Base-by-base conservation (phyloP, 148 eudicot species). In the Rhododendron kiyosumense region DNA sequence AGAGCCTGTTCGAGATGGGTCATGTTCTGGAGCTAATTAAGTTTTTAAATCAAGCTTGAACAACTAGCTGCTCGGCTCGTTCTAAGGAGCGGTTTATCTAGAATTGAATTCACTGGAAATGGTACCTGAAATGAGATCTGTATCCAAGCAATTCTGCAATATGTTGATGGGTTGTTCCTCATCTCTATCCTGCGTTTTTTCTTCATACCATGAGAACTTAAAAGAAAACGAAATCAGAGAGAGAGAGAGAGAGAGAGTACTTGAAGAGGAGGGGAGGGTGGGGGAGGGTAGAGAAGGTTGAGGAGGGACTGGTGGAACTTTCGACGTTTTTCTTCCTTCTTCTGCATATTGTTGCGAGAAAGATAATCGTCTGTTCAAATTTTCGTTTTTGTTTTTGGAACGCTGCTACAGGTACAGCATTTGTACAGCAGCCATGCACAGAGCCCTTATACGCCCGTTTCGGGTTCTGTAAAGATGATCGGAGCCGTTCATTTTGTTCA, bases 201-300 rank as follows among this genome's bases (percentile, higher is more conserved):
- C 24, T 54, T 57, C 46, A 63, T 1, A 13, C 13, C 18, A 48
- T 79, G 28, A 79, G 78, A 65, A 11, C 49, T 5, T 5, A 30
- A 3, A 46, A n/a, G 46, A 0, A 20, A 8, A 32, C 7, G 4
- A 26, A 32, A 61, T 30, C 28, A 34, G 46, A 51, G 49, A 61
- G 22, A 2, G 26, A 10, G 83, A 86, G 84, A 85, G 79, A 83
- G 79, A 85, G 57, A 75, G 34, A 30, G 28, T 52, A 84, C 90
- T 59, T 43, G 88, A 6, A 24, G 84, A 81, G 85, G 87, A 48
- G 89, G 87, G 0, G 85, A 45, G 5, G 91, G 78, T 7, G 91
- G 92, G 13, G 93, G 89, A 86, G 94, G 93, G 88, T 89, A 91
- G 24, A 93, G 94, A 87, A 91, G 86, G 67, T 88, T 82, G 83